Evolutionary conservation across 1,284 basidiomycete genomes (phyloP).

Genomic region (Calocybe gambosa): DNA sequence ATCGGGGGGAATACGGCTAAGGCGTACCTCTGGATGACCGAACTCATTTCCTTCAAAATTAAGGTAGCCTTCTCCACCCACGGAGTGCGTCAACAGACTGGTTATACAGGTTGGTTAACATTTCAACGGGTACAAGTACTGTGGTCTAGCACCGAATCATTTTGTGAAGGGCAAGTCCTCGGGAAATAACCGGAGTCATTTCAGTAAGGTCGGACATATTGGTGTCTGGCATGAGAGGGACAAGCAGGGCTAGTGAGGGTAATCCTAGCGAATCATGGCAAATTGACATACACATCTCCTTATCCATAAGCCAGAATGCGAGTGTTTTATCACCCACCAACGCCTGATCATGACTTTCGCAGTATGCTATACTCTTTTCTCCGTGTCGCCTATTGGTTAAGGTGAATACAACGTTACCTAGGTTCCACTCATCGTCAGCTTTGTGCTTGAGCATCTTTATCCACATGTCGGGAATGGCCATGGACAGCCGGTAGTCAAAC

Average conservation of each 20-base stretch:
- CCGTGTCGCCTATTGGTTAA: conserved; percentile 85
- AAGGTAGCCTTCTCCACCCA: conserved; percentile 96
- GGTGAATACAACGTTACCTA: conserved; percentile 85
- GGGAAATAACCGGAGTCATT: conserved; percentile 82
- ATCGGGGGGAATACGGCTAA: conserved; percentile 1
- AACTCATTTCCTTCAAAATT: conserved; percentile 99
- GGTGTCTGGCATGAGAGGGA: conserved; percentile 54
- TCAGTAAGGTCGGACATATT: conserved; percentile 91
- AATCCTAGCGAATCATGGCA: not conserved
- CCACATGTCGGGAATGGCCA: conserved; percentile 99
- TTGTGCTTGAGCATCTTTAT: conserved; percentile 97
- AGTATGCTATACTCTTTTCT: conserved; percentile 93
- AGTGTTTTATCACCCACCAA: conserved; percentile 97
- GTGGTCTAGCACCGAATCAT: conserved; percentile 76
- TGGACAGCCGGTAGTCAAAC: conserved; percentile 95
- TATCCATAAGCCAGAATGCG: conserved; percentile 99
- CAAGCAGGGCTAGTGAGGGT: not conserved
- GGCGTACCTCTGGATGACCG: conserved; percentile 84
- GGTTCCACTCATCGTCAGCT: conserved; percentile 83
- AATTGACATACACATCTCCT: conserved; percentile 85
- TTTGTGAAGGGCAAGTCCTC: conserved; percentile 92
- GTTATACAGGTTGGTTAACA: not conserved
- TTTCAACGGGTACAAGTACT: not conserved
- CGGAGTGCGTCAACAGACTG: conserved; percentile 83
- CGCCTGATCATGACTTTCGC: conserved; percentile 96